Evolutionary conservation across 208 protist genomes (phyloP).

Genomic region (Trichomonas vaginalis): DNA sequence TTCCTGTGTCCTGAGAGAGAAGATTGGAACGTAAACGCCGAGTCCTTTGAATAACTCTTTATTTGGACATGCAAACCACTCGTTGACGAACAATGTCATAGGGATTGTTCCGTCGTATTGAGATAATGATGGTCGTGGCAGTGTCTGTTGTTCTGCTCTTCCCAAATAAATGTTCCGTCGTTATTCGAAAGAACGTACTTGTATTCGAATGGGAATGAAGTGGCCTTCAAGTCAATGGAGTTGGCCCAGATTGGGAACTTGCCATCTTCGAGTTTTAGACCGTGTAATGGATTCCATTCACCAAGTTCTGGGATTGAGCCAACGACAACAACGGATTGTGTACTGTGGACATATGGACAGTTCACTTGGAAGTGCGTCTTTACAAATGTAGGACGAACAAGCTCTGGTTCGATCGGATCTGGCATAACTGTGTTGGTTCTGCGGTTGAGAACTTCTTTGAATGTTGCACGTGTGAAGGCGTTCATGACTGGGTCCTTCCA

Average conservation of each 20-base stretch:
- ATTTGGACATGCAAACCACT: not conserved
- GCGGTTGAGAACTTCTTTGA: not conserved
- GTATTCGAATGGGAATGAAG: not conserved
- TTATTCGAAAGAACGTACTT: not conserved
- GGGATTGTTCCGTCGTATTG: not conserved
- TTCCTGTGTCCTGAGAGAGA: not conserved
- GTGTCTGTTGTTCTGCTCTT: not conserved
- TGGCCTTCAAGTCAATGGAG: not conserved
- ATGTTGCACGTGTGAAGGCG: not conserved
- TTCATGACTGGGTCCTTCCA: not conserved
- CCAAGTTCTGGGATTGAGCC: not conserved
- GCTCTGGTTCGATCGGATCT: not conserved
- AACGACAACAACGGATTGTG: not conserved
- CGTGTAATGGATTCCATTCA: not conserved
- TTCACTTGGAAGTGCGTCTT: not conserved
- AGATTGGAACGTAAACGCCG: not conserved
- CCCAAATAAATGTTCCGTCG: too few relatives aligned
- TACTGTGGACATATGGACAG: not conserved
- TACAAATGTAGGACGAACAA: not conserved
- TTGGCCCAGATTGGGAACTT: not conserved
- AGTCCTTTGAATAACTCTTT: not conserved
- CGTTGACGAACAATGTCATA: not conserved
- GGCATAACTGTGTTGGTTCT: not conserved
- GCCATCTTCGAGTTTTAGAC: not conserved
- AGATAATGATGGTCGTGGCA: too few relatives aligned